These are phyloP conservation scores for Paracamarosporium sp. DNA, from an alignment of 2,329 filamentous ascomycete genomes.

Conservation along the genomic window DNA sequence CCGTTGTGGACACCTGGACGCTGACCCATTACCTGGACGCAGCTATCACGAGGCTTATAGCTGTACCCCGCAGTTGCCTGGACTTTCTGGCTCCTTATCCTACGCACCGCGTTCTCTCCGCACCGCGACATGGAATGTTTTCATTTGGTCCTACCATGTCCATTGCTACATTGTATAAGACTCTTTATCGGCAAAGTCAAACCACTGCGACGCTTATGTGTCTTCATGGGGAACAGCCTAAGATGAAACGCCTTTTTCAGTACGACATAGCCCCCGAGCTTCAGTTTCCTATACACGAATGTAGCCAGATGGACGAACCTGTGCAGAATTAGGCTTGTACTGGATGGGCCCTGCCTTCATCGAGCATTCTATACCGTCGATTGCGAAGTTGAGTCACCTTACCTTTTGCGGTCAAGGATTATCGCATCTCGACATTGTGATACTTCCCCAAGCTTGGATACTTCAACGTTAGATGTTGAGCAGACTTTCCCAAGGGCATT, in stretches of 20 bases:
- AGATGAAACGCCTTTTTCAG: background rate
- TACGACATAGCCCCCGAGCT: background rate
- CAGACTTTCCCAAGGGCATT: background rate
- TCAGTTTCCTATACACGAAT: background rate
- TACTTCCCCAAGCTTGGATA: background rate
- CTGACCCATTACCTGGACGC: background rate
- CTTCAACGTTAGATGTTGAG: background rate
- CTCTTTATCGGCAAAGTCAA: background rate
- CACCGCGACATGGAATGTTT: background rate
- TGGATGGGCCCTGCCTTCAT: background rate
- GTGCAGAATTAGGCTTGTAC: background rate
- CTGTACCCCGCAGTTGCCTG: background rate
- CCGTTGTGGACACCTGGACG: background rate
- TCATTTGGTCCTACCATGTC: background rate
- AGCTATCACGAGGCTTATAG: background rate
- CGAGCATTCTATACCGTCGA: background rate
- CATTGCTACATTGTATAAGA: background rate
- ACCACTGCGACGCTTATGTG: background rate
- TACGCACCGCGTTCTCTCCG: background rate
- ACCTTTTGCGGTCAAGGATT: background rate
- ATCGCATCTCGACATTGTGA: background rate
- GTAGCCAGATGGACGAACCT: background rate
- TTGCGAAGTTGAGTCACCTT: background rate
- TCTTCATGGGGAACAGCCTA: too few species aligned
- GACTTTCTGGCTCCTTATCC: background rate